A percentile compares a stretch with the other conserved stretches of the same genome.
phyloP scores from a whole-genome alignment of 2,329 filamentous ascomycete genomes.

The Diaporthe aspalathi region DNA sequence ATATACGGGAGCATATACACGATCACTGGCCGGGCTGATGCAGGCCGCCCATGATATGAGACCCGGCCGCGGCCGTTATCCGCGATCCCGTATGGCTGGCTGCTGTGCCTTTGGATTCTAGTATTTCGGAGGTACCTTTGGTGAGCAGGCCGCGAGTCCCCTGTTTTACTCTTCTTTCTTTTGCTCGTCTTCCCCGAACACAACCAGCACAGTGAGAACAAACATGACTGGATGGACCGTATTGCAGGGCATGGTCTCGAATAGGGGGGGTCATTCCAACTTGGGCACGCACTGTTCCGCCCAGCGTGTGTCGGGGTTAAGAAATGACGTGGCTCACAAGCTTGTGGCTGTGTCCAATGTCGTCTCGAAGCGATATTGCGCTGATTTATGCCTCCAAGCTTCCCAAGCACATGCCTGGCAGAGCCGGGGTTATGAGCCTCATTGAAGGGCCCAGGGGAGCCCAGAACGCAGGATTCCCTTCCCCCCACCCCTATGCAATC shows the following conservation, averaged over 20 bases:
- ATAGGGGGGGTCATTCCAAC: background rate
- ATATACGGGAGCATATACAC: background rate
- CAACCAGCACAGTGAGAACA: background rate
- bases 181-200: background rate
- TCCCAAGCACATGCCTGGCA: background rate
- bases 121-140: constrained; percentile 9
- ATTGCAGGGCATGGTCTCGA: constrained; percentile 15
- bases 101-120: background rate
- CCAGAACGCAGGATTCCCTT: constrained; percentile 3
- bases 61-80: constrained; percentile 24
- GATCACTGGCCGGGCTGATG: background rate
- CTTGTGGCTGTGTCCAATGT: constrained; percentile 31
- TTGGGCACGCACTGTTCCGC: constrained; percentile 12
- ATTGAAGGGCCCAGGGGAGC: background rate
- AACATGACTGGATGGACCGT: background rate
- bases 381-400: constrained; percentile 21
- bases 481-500: background rate
- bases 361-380: constrained; percentile 30
- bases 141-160: constrained; percentile 1
- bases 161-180: background rate
- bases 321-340: constrained; percentile 31
- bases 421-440: constrained; percentile 9
- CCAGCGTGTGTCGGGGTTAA: constrained; percentile 8
- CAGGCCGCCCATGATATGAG: constrained; percentile 9
- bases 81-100: background rate